Base-by-base conservation (phyloP, 768 basidiomycete species). In the Russula griseocarnosa region DNA sequence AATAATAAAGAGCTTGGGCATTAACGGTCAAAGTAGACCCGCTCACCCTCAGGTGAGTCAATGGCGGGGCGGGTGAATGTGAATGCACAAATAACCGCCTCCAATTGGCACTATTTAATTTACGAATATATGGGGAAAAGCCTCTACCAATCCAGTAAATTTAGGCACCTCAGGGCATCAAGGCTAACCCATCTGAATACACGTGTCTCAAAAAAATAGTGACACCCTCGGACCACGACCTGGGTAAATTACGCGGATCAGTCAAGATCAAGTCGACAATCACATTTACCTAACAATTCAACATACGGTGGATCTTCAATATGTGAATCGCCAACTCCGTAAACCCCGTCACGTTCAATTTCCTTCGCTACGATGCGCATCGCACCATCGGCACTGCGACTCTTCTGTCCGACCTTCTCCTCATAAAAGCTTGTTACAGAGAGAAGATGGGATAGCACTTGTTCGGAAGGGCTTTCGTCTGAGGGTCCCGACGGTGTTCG, bases 291-390 rank as follows among this genome's bases (percentile, higher is more conserved):
- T 26, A 6, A 42, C 44, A 46, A 13, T 9, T 51, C 65, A 28
- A 79, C 85, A 75, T 74, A 86, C 82, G 76, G 74, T 59, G 80
- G 79, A 54, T 80, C 76, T 51, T 79, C 79, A 11, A 69, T 57
- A 9, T 73, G 68, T 55, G 70, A 50, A 26, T 74, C 73, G 6
- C 66, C 77, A 69, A 72, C 71, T 11, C 73, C 77, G 49, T 81
- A 78, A 57, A 88, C 69, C 0, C 87, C 88, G 67, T 87, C 80
- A 60, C 75, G 76, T 63, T 88, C 87, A 26, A 89, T 81, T 44
- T 86, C 82, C 63, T 76, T 74, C 36, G 82, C 78, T n/a, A 90
- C 79, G 8, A 79, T 70, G n/a, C 77, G 78, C 74, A 90, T 76
- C 1, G 84, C 83, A 46, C 79, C 76, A 66, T 76, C 80, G n/a